phyloP scores from a whole-genome alignment of 805 yeast genomes.

The Hanseniaspora meyeri region DNA sequence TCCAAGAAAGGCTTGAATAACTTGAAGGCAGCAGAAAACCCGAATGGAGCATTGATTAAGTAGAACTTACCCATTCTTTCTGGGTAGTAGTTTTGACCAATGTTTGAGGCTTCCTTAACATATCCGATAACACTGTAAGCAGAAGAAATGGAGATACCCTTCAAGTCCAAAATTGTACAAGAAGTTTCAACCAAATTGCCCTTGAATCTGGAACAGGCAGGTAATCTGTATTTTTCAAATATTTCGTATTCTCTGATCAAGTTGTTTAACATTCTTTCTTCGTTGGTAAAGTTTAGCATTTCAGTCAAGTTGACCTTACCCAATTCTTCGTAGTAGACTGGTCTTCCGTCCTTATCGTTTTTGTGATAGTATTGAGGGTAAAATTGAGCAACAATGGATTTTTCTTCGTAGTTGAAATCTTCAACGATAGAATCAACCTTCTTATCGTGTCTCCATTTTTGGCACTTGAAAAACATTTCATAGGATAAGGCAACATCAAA shows the following conservation, averaged over 20 bases:
- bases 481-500: constrained; percentile 71
- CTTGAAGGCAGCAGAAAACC: constrained; percentile 87
- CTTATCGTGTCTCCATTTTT: constrained; percentile 78
- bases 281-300: constrained; percentile 86
- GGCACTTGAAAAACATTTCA: constrained; percentile 76
- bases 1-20: constrained; percentile 88
- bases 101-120: constrained; percentile 82
- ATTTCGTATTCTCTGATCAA: constrained; percentile 97
- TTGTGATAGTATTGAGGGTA: constrained; percentile 97
- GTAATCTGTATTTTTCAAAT: constrained; percentile 69
- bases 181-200: constrained; percentile 82
- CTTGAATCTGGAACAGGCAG: constrained; percentile 81
- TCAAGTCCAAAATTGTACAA: constrained; percentile 88
- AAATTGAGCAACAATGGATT: constrained; percentile 72
- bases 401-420: constrained; percentile 88
- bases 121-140: constrained; percentile 78
- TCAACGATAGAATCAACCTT: constrained; percentile 77
- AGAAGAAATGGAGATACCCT: constrained; percentile 77
- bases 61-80: constrained; percentile 99
- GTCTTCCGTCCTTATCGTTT: constrained; percentile 94
- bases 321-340: constrained; percentile 85
- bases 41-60: constrained; percentile 92
- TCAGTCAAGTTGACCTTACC: constrained; percentile 82
- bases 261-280: constrained; percentile 91
- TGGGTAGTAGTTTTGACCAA: constrained; percentile 95